These are phyloP conservation scores for Ceratocystis destructans DNA, from an alignment of 2,329 filamentous ascomycete genomes.

Conservation along the genomic window DNA sequence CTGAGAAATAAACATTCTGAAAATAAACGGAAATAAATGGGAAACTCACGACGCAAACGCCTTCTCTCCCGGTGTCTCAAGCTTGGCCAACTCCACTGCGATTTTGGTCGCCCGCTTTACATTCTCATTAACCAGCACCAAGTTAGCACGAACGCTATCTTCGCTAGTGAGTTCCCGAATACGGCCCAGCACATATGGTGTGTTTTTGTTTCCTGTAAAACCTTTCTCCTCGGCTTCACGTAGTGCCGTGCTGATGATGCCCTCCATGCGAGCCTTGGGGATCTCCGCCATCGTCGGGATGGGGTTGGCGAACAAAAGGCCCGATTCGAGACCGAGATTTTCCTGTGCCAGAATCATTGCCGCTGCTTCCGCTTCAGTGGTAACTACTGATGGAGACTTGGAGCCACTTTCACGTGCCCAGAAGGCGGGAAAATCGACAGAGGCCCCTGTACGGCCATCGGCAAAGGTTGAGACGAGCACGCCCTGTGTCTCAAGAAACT, in stretches of 20 bases:
- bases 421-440: slow-evolving; percentile 81
- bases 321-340: slow-evolving; percentile 57
- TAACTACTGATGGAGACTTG: slow-evolving; percentile 61
- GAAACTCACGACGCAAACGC: slow-evolving; percentile 11
- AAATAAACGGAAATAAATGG: background rate
- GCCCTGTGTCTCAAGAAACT: slow-evolving; percentile 58
- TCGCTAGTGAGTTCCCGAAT: slow-evolving; percentile 66
- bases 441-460: slow-evolving; percentile 51
- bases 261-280: slow-evolving; percentile 55
- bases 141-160: slow-evolving; percentile 60
- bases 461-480: slow-evolving; percentile 82
- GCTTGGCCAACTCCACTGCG: slow-evolving; percentile 36
- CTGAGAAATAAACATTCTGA: background rate
- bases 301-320: slow-evolving; percentile 79
- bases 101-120: slow-evolving; percentile 42
- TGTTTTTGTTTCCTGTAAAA: slow-evolving; percentile 61
- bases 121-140: slow-evolving; percentile 43
- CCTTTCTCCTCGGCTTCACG: slow-evolving; percentile 50
- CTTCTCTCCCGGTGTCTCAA: slow-evolving; percentile 15
- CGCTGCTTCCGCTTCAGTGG: slow-evolving; percentile 68
- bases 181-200: slow-evolving; percentile 65
- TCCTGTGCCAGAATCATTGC: slow-evolving; percentile 75
- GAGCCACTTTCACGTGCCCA: slow-evolving; percentile 79
- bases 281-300: slow-evolving; percentile 60
- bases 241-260: slow-evolving; percentile 54